A percentile compares a stretch with the other conserved stretches of the same genome.
These are phyloP conservation scores for Arabidopsis thaliana DNA, from an alignment of 345 rosid species.

Conservation along the genomic window TAIR10.1 NC_003071.7:18516501-18517000, in stretches of 20 bases:
- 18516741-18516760: not conserved
- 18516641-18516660: not conserved
- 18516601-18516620: not conserved
- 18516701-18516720: not conserved
- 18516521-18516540: not conserved
- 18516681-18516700: not conserved
- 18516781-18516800: not conserved
- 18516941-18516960: not conserved
- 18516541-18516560: not conserved
- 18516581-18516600: not conserved
- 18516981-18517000: not conserved
- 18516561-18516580: not conserved
- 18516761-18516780: not conserved
- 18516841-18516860: too few relatives aligned
- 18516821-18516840: too few relatives aligned
- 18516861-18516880: conserved; percentile 1
- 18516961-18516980: conserved; percentile 4
- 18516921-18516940: not conserved
- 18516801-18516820: not conserved
- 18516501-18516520: not conserved
- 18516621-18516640: not conserved
- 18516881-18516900: conserved; percentile 4
- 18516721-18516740: not conserved
- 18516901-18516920: not conserved
- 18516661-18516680: not conserved